These are phyloP conservation scores for Solanum hybrid DNA, from an alignment of 305 asterid genomes.

Conservation along the genomic window DNA sequence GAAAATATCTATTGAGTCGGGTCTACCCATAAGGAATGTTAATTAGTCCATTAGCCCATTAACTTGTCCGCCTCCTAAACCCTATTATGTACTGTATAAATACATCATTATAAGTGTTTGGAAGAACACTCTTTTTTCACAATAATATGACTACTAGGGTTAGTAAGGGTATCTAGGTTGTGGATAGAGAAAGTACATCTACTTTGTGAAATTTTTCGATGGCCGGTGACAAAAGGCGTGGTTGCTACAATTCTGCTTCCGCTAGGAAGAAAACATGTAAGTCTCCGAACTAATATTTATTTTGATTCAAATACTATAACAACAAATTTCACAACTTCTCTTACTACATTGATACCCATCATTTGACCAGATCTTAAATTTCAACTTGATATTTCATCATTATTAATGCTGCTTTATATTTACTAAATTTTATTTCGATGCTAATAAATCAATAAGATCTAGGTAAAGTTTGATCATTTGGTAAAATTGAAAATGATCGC, in stretches of 20 bases:
- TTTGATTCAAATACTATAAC: neutral
- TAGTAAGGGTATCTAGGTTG: neutral
- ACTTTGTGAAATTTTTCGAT: neutral
- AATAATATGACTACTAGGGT: neutral
- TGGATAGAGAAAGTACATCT: neutral
- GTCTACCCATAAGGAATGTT: neutral
- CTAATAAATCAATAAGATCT: neutral
- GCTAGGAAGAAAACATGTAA: neutral
- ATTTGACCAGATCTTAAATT: neutral
- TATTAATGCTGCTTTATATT: neutral
- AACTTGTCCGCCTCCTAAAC: neutral
- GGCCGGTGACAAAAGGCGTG: neutral
- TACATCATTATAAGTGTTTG: neutral
- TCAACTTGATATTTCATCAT: neutral
- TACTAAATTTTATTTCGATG: neutral
- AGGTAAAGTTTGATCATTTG: neutral
- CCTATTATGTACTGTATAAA: neutral
- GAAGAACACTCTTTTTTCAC: neutral
- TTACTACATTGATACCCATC: neutral
- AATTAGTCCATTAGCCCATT: neutral
- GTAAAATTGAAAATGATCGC: neutral
- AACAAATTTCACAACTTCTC: neutral
- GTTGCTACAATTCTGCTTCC: neutral
- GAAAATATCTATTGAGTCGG: neutral
- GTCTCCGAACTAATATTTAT: neutral